A percentile compares a stretch with the other conserved stretches of the same genome.
Conservation (phyloP, 805 yeast genomes). For the Pichia nakasei region DNA sequence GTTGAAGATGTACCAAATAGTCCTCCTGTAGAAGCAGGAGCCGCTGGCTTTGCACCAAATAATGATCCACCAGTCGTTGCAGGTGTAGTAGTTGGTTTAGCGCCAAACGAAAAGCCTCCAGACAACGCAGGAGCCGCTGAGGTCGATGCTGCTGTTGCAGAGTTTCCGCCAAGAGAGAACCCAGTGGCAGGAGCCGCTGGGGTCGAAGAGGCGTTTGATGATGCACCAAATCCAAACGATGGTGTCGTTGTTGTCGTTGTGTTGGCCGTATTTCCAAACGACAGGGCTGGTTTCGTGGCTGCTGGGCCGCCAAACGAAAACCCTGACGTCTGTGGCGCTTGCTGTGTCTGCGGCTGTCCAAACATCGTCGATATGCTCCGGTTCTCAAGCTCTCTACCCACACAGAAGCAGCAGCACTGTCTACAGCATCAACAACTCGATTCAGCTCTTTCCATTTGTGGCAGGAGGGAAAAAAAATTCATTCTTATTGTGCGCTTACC, state of each 20-base stretch:
- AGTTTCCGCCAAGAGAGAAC: constrained; percentile 4
- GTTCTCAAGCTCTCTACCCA: too few species aligned
- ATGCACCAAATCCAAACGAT: constrained; percentile 8
- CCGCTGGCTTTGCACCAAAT: not conserved
- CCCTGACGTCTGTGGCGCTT: constrained; percentile 4
- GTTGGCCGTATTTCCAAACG: constrained; percentile 7
- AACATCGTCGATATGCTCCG: not conserved
- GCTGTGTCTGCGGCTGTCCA: not conserved
- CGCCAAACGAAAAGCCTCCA: constrained; percentile 5
- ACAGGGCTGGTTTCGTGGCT: constrained; percentile 7
- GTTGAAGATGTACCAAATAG: not conserved
- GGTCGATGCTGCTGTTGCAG: constrained; percentile 7
- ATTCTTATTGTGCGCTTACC: too few species aligned
- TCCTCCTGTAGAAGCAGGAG: constrained; percentile 11
- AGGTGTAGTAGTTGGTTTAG: constrained; percentile 9
- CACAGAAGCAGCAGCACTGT: not conserved
- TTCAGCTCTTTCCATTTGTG: too few species aligned
- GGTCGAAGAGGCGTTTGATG: constrained; percentile 6
- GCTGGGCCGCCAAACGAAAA: constrained; percentile 12
- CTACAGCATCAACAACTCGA: too few species aligned
- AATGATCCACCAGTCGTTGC: constrained; percentile 7
- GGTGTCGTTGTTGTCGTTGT: constrained; percentile 10
- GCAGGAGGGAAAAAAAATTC: too few species aligned
- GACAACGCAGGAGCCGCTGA: too few species aligned
- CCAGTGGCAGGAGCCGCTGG: constrained; percentile 12